Percentiles rank a stretch among this genome's conserved stretches.
These are phyloP conservation scores for Tuber brumale DNA, from an alignment of 495 filamentous ascomycete genomes.

Conservation along the genomic window DNA sequence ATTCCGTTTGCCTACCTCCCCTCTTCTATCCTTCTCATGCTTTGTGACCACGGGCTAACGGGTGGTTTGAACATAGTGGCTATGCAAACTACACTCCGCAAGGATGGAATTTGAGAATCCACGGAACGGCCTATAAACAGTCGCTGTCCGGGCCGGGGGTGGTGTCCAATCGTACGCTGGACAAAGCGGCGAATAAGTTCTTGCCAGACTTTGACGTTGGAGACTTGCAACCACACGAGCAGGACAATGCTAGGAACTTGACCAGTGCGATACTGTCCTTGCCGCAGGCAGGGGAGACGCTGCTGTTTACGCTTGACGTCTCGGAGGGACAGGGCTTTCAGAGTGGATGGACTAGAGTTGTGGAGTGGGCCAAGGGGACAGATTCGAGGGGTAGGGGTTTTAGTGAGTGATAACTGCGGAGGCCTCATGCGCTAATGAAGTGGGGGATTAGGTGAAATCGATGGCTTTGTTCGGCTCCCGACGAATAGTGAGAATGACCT, in stretches of 20 bases:
- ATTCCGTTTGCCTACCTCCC: slow-evolving; percentile 47
- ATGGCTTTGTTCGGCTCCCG: slow-evolving; percentile 55
- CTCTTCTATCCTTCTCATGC: neutral
- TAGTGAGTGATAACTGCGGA: slow-evolving; percentile 45
- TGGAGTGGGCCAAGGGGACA: slow-evolving; percentile 35
- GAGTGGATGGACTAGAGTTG: slow-evolving; percentile 42
- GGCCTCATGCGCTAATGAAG: slow-evolving; percentile 52
- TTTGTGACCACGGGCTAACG: neutral
- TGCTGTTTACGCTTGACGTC: slow-evolving; percentile 54
- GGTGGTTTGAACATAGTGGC: slow-evolving; percentile 43
- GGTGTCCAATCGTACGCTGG: slow-evolving; percentile 53
- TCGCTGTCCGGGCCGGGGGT: slow-evolving; percentile 47
- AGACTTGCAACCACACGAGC: slow-evolving; percentile 53
- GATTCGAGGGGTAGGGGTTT: slow-evolving; percentile 39
- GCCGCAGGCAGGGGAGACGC: slow-evolving; percentile 57
- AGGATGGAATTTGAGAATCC: slow-evolving; percentile 70
- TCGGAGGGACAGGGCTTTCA: slow-evolving; percentile 24
- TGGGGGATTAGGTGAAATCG: slow-evolving; percentile 65
- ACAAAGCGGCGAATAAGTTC: slow-evolving; percentile 64
- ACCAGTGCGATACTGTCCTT: slow-evolving; percentile 65
- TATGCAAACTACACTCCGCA: slow-evolving; percentile 74
- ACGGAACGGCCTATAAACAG: slow-evolving; percentile 72
- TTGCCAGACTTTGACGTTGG: slow-evolving; percentile 57
- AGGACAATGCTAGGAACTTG: slow-evolving; percentile 63
- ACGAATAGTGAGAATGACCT: slow-evolving; percentile 45